Percentiles rank a stretch among this genome's conserved stretches.
phyloP scores from a whole-genome alignment of 1,139 yeast genomes.

The Magnusiomyces suaveolens region DNA sequence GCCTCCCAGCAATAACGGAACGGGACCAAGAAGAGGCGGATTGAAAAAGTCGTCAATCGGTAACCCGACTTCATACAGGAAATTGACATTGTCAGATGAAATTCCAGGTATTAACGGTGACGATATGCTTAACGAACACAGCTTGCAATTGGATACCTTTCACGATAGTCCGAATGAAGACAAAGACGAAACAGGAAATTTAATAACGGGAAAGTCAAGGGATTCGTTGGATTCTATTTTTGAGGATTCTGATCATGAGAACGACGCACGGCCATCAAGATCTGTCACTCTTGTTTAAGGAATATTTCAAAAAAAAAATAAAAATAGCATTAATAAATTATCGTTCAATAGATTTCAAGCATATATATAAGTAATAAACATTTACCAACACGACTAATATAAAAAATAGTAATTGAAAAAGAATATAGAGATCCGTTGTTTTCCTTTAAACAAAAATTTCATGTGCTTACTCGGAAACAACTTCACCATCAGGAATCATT shows the following conservation, averaged over 20 bases:
- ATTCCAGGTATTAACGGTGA: neutral
- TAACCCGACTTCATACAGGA: neutral
- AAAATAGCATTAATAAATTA: neutral
- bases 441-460: neutral
- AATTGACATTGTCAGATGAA: neutral
- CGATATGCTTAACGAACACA: neutral
- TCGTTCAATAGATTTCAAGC: too few species aligned
- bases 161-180: neutral
- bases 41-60: conserved; percentile 2
- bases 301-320: neutral
- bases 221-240: conserved; percentile 8
- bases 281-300: neutral
- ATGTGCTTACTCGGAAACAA: conserved; percentile 12
- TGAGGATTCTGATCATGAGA: conserved; percentile 6
- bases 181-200: neutral
- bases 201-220: neutral
- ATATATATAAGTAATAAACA: neutral
- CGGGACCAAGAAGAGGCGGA: neutral
- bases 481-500: conserved; percentile 8
- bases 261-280: neutral
- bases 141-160: neutral
- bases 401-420: neutral
- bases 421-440: too few species aligned
- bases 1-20: neutral
- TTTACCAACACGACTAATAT: neutral